phyloP scores from a whole-genome alignment of 2,329 filamentous ascomycete species.

The Penicillium sp. region DNA sequence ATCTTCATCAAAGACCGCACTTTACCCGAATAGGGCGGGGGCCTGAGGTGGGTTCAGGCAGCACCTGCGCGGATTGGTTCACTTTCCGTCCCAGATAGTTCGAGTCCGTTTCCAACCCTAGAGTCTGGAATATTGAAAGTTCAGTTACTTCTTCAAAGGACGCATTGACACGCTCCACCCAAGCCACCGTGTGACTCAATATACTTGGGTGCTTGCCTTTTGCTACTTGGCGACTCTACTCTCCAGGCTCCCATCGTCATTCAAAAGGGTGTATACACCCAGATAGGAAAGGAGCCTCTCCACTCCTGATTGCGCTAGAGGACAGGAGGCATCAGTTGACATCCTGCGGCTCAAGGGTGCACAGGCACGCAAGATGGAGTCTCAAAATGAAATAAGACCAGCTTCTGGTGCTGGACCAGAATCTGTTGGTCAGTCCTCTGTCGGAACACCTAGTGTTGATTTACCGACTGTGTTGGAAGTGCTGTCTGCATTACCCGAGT shows the following conservation, averaged over 20 bases:
- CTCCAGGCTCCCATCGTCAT: background rate
- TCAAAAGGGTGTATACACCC: background rate
- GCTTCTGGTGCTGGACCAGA: conserved; percentile 1
- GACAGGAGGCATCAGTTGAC: conserved; percentile 5
- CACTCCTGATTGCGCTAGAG: background rate
- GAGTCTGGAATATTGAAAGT: background rate
- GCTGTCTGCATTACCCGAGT: conserved; percentile 18
- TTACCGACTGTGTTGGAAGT: conserved; percentile 24
- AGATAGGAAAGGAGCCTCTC: conserved; percentile 1
- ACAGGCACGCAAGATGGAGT: conserved; percentile 10
- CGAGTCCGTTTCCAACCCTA: background rate
- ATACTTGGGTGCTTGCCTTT: background rate
- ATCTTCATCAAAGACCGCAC: background rate
- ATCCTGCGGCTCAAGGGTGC: background rate
- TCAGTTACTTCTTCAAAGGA: background rate
- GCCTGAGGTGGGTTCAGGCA: conserved; percentile 20
- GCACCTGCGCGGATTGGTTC: conserved; percentile 3
- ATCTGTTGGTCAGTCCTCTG: conserved; percentile 2
- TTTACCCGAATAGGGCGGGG: conserved; percentile 5
- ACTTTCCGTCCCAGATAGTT: background rate
- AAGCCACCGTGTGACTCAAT: background rate
- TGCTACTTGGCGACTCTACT: background rate
- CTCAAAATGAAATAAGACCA: conserved; percentile 11
- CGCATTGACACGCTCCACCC: background rate
- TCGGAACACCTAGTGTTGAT: conserved; percentile 10